phyloP scores from a whole-genome alignment of 2,329 filamentous ascomycete species.

The Esteya vermicola region DNA sequence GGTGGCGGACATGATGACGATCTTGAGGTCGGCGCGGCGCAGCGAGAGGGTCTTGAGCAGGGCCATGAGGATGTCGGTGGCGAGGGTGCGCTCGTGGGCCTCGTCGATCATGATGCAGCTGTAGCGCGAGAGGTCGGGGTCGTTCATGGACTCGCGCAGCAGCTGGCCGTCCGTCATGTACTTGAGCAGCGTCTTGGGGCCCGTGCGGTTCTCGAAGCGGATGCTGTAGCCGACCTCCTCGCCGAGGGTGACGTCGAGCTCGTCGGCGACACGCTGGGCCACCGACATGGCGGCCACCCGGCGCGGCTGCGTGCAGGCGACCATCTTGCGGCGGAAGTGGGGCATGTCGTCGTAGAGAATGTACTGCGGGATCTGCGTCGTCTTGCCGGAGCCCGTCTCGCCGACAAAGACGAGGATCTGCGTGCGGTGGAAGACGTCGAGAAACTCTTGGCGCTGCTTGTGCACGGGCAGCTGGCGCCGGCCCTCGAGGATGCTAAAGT shows the following conservation, averaged over 20 bases:
- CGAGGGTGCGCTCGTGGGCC: constrained; percentile 92
- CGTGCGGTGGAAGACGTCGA: constrained; percentile 79
- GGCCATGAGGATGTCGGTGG: constrained; percentile 95
- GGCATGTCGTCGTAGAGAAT: constrained; percentile 94
- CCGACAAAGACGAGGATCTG: constrained; percentile 98
- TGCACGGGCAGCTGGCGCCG: constrained; percentile 81
- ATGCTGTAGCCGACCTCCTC: constrained; percentile 98
- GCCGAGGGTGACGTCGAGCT: constrained; percentile 86
- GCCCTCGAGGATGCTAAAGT: constrained; percentile 78
- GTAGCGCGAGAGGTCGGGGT: constrained; percentile 81
- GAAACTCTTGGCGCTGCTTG: constrained; percentile 87
- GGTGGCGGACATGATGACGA: constrained; percentile 98
- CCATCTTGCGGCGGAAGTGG: constrained; percentile 71
- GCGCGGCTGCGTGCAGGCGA: constrained; percentile 94
- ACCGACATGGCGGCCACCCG: constrained; percentile 98
- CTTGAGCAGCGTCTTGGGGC: constrained; percentile 81
- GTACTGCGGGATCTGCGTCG: constrained; percentile 96
- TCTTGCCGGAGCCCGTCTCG: constrained; percentile 98
- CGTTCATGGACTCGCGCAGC: constrained; percentile 89
- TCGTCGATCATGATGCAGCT: constrained; percentile 98
- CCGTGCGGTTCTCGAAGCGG: constrained; percentile 92
- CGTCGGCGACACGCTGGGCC: constrained; percentile 90
- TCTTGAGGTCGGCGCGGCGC: constrained; percentile 79
- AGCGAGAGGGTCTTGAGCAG: constrained; percentile 79
- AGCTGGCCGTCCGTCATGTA: constrained; percentile 99